A percentile compares a stretch with the other conserved stretches of the same genome.
phyloP scores from a whole-genome alignment of 768 basidiomycete genomes.

The Daedalea quercina region DNA sequence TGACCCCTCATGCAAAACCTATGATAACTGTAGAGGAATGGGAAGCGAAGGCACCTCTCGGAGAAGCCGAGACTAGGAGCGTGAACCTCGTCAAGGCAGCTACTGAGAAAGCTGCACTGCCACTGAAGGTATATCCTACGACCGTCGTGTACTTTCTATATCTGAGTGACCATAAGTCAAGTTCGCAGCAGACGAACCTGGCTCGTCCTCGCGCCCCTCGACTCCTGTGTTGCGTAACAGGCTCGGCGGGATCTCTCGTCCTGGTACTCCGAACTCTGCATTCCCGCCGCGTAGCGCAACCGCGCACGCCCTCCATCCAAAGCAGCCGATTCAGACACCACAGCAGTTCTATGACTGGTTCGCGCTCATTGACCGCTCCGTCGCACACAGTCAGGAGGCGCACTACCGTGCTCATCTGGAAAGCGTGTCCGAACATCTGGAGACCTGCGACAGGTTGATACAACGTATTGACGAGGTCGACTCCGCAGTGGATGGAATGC shows the following conservation, averaged over 20 bases:
- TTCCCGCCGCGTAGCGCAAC: conserved; percentile 6
- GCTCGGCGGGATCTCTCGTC: conserved; percentile 18
- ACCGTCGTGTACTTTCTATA: background rate
- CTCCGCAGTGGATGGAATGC: conserved; percentile 69
- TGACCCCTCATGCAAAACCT: conserved; percentile 31
- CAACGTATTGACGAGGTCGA: conserved; percentile 70
- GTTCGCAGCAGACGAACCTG: conserved; percentile 35
- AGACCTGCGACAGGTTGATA: conserved; percentile 71
- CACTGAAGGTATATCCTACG: conserved; percentile 56
- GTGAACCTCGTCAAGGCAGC: conserved; percentile 56
- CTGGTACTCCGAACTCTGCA: conserved; percentile 18
- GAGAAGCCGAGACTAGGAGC: conserved; percentile 61
- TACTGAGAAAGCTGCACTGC: conserved; percentile 55
- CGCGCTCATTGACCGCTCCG: conserved; percentile 78
- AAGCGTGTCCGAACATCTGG: conserved; percentile 67
- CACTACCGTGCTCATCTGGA: conserved; percentile 85
- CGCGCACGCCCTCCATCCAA: conserved; percentile 60
- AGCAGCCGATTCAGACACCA: conserved; percentile 76
- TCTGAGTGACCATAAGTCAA: conserved; percentile 18
- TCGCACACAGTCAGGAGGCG: conserved; percentile 90
- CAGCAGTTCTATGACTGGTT: conserved; percentile 99
- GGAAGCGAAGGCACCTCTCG: conserved; percentile 77
- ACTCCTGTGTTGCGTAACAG: conserved; percentile 31
- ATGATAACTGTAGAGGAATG: conserved; percentile 80
- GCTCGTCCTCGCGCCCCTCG: conserved; percentile 36